Evolutionary conservation across 2,329 filamentous ascomycete genomes (phyloP), one percentile per base, ranked within the genome.

Genomic region (Penicillium sp.): DNA sequence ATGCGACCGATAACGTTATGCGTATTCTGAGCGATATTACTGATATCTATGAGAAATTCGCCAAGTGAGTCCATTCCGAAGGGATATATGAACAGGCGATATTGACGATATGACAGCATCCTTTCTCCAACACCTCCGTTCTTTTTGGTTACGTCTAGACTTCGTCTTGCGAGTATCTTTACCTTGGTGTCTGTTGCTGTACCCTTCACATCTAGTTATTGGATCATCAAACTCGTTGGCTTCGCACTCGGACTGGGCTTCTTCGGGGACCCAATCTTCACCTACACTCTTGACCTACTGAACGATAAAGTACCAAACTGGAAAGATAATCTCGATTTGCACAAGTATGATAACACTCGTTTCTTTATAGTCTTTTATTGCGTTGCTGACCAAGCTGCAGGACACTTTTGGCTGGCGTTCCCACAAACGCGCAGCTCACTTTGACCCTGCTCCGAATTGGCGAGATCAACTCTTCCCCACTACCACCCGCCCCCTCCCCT

Each of bases 361-460:
- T 22, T 26, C 17, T 28, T 16, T 16, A 22, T 10, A 40, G n/a
- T 4, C 2, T 17, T 22, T 28, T 6, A 11, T 28, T 14, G 14
- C 10, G 6, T 41, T n/a, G 17, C 35, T 60, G 22, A 58, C 37
- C 2, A n/a, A 41, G 4, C 36, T 17, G 3, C 28, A 79, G 77
- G 57, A 91, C 88, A 0, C 72, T 94, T 1, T 82, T 96, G 50
- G 89, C 88, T 67, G 89, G 90, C 2, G 87, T 94, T 0, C 91
- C 91, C 0, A 96, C 90, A 1, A 94, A 95, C 66, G 90, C 90
- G 2, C 91, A 96, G 67, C 83, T 95, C 17, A 87, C 90, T 0
- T 78, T 95, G 31, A 94, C 91, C 0, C 80, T 95, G 1, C 84
- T 95, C 9, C 88, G 91, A 9, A 85, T 93, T 30, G 90, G 90